Evolutionary conservation across 352 stramenopile genomes (phyloP).

Genomic region (Phytophthora fragariae): DNA sequence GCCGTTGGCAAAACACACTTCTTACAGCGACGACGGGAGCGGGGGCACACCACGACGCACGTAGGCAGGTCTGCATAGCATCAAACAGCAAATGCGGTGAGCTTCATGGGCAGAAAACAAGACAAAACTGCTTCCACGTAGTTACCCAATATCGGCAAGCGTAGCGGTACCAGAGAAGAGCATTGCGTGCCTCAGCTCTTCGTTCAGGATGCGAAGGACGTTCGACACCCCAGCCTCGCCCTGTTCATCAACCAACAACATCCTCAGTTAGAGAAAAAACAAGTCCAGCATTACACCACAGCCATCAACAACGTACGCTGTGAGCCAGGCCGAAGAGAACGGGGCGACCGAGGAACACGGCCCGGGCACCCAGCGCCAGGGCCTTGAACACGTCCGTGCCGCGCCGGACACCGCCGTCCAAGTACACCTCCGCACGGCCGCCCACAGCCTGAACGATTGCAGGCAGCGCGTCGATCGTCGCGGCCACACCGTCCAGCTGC

Average conservation of each 20-base stretch:
- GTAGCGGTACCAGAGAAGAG: conserved; percentile 73
- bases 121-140: conserved; percentile 12
- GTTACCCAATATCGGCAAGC: conserved; percentile 77
- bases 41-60: conserved; percentile 40
- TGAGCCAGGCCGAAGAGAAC: conserved; percentile 94
- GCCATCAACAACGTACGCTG: conserved; percentile 61
- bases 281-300: neutral
- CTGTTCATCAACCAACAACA: conserved; percentile 26
- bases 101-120: neutral
- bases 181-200: conserved; percentile 95
- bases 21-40: conserved; percentile 42
- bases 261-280: neutral
- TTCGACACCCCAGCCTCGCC: conserved; percentile 89
- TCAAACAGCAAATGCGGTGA: neutral
- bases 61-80: conserved; percentile 34
- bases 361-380: conserved; percentile 92
- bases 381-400: conserved; percentile 96
- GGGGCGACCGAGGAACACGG: conserved; percentile 95
- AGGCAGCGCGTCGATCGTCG: conserved; percentile 93
- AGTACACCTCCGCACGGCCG: conserved; percentile 88
- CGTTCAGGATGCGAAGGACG: conserved; percentile 92
- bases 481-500: conserved; percentile 91
- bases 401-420: conserved; percentile 95
- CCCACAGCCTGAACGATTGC: conserved; percentile 91
- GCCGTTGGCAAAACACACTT: conserved; percentile 13